Conservation (phyloP, 2,329 filamentous ascomycete species). For the Ophiognomonia clavigignenti-juglandacearum region DNA sequence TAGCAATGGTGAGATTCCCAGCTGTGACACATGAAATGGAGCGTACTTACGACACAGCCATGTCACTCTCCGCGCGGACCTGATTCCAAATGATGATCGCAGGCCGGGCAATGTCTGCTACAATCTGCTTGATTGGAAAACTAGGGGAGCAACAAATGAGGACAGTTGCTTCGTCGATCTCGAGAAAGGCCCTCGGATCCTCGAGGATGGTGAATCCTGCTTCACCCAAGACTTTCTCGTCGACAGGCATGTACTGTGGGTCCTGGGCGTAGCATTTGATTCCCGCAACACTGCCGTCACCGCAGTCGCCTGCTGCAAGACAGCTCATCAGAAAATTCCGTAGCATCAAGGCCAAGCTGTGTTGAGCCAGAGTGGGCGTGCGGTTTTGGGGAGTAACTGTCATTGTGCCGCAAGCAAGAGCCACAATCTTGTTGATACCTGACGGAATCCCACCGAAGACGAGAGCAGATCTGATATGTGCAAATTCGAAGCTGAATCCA, state of each 20-base stretch:
- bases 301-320: not conserved
- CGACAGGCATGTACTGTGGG: slow-evolving; percentile 20
- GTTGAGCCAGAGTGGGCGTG: not conserved
- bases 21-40: not conserved
- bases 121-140: slow-evolving; percentile 27
- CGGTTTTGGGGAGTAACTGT: not conserved
- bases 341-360: not conserved
- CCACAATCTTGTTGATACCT: not conserved
- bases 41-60: not conserved
- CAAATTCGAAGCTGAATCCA: not conserved
- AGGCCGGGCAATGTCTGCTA: slow-evolving; percentile 28
- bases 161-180: slow-evolving; percentile 24
- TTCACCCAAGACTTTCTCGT: slow-evolving; percentile 19
- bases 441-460: not conserved
- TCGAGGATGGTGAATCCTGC: slow-evolving; percentile 23
- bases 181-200: slow-evolving; percentile 27
- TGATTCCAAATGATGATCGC: slow-evolving; percentile 24
- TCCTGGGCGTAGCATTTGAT: slow-evolving; percentile 23
- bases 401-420: not conserved
- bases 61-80: slow-evolving; percentile 22
- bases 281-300: not conserved
- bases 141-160: slow-evolving; percentile 24
- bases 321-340: not conserved
- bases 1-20: not conserved
- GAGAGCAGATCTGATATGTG: not conserved